Percentiles rank a stretch among this genome's conserved stretches.
Evolutionary conservation across 495 filamentous ascomycete genomes (phyloP).

Genomic region (Thermochaetoides thermophila): DNA sequence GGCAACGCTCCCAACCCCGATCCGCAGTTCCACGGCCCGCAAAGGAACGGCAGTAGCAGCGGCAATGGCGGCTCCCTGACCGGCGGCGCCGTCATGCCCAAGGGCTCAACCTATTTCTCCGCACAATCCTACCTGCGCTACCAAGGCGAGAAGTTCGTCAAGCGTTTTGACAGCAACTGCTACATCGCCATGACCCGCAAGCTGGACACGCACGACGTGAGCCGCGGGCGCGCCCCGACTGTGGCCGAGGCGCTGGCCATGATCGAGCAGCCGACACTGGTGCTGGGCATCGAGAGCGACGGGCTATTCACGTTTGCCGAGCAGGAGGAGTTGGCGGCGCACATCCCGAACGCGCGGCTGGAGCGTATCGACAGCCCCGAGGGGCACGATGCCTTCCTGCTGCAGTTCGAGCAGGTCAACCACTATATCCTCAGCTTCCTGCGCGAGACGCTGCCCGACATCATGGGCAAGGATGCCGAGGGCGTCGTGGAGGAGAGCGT

Average conservation of each 20-base stretch:
- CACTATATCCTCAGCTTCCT: constrained; percentile 72
- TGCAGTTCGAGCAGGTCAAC: constrained; percentile 97
- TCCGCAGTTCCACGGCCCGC: constrained; percentile 64
- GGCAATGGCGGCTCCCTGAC: constrained; percentile 12
- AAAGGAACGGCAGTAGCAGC: too few species aligned
- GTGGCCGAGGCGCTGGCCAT: constrained; percentile 60
- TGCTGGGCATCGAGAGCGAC: constrained; percentile 87
- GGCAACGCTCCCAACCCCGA: constrained; percentile 23
- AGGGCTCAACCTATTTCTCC: constrained; percentile 78
- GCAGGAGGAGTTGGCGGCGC: constrained; percentile 76
- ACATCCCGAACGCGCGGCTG: constrained; percentile 63
- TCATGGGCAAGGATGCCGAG: constrained; percentile 53
- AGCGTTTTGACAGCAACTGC: constrained; percentile 93
- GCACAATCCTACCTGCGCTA: constrained; percentile 98
- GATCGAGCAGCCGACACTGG: constrained; percentile 75
- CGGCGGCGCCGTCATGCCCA: constrained; percentile 31
- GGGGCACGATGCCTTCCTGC: constrained; percentile 88
- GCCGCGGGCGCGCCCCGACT: constrained; percentile 48
- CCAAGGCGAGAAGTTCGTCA: constrained; percentile 91
- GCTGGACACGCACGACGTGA: constrained; percentile 95
- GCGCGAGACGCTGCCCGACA: constrained; percentile 65
- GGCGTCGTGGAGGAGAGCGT: constrained; percentile 29
- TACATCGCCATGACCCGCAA: constrained; percentile 98
- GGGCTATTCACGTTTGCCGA: constrained; percentile 94
- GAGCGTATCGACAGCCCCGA: constrained; percentile 84